Percentiles rank a stretch among this genome's conserved stretches.
phyloP scores from a whole-genome alignment of 208 protist genomes.

The Naegleria fowleri region DNA sequence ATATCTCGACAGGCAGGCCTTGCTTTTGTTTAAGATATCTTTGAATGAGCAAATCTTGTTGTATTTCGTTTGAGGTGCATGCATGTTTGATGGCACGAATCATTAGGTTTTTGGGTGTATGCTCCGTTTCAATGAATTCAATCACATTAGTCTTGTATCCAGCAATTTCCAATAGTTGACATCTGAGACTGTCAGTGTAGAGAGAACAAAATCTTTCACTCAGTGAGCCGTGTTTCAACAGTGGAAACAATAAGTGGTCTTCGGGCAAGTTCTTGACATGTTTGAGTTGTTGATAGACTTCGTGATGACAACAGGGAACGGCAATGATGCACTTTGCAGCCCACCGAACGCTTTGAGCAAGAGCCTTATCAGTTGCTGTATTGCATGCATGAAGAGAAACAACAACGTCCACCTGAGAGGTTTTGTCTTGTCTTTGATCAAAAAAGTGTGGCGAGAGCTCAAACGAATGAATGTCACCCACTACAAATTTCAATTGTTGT shows the following conservation, averaged over 20 bases:
- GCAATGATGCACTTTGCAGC: neutral
- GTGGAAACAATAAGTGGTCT: neutral
- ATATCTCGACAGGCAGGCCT: too few species aligned
- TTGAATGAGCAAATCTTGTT: too few species aligned
- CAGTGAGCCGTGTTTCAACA: neutral
- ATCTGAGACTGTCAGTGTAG: neutral
- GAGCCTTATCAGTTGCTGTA: neutral
- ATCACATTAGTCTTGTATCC: neutral
- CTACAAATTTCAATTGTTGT: neutral
- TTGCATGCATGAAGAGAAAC: slow-evolving; percentile 6
- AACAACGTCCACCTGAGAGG: neutral
- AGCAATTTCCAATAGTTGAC: neutral
- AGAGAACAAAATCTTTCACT: neutral
- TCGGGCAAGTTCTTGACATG: neutral
- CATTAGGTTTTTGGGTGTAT: neutral
- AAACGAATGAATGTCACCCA: neutral
- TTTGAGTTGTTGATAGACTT: neutral
- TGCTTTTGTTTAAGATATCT: too few species aligned
- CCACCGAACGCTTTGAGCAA: neutral
- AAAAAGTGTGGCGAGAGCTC: neutral
- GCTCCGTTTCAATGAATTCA: neutral
- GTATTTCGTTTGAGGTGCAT: too few species aligned
- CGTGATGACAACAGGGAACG: slow-evolving; percentile 15
- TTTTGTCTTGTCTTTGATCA: neutral
- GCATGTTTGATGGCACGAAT: neutral